A percentile compares a stretch with the other conserved stretches of the same genome.
These are phyloP conservation scores for Camelina hispida DNA, from an alignment of 345 rosid species.

Conservation along the genomic window DNA sequence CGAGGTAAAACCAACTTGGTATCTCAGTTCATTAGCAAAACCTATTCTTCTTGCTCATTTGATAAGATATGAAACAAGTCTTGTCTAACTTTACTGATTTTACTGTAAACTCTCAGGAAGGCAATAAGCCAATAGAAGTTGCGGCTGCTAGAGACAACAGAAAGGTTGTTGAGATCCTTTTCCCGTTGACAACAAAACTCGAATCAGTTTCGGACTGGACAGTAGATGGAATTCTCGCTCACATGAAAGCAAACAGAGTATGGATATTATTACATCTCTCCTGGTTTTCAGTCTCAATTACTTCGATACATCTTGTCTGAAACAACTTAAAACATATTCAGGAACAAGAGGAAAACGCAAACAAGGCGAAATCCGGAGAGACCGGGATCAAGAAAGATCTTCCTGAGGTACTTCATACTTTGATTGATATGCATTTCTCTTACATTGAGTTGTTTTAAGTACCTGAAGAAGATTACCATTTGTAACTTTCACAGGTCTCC, in stretches of 20 bases:
- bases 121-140: conserved; percentile 77
- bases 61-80: not conserved
- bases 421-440: conserved; percentile 4
- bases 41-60: not conserved
- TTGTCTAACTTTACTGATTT: not conserved
- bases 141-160: conserved; percentile 80
- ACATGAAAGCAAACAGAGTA: conserved; percentile 59
- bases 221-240: conserved; percentile 69
- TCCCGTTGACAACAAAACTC: conserved; percentile 65
- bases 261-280: conserved; percentile 47
- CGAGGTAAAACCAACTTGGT: conserved; percentile 54
- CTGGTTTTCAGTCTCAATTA: not conserved
- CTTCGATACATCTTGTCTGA: not conserved
- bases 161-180: conserved; percentile 71
- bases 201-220: conserved; percentile 71
- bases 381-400: conserved; percentile 52
- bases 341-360: conserved; percentile 52
- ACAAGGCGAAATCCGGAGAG: conserved; percentile 42
- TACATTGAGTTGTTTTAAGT: not conserved
- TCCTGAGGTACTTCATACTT: conserved; percentile 56
- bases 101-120: conserved; percentile 57
- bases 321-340: conserved; percentile 39
- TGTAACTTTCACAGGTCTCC: conserved; percentile 56
- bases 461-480: not conserved
- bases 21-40: not conserved